A percentile compares a stretch with the other conserved stretches of the same genome.
Conservation (phyloP, 1,284 basidiomycete species). For the Ceratobasidium papillatum region DNA sequence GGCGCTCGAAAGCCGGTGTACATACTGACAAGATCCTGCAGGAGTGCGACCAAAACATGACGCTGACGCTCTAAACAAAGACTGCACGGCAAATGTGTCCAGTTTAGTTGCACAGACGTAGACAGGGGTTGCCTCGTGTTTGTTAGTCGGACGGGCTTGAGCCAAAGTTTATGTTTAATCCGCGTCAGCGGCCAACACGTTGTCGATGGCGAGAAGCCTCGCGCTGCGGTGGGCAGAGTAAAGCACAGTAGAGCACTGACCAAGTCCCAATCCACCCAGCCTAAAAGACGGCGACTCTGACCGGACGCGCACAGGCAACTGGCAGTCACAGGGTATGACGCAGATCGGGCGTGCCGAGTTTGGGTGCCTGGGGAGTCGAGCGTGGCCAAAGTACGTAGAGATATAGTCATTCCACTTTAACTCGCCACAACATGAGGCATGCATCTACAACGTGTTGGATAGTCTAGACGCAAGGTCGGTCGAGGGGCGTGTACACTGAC, state of each 20-base stretch:
- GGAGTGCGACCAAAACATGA: neutral
- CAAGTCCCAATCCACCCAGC: neutral
- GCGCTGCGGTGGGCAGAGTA: slow-evolving; percentile 1
- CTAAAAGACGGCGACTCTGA: slow-evolving; percentile 2
- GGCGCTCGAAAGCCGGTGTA: neutral
- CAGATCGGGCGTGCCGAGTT: slow-evolving; percentile 1
- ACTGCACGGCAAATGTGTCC: slow-evolving; percentile 15
- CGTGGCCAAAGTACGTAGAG: slow-evolving; percentile 31
- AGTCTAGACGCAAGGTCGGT: slow-evolving; percentile 17
- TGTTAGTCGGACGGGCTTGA: neutral
- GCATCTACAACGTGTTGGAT: slow-evolving; percentile 30
- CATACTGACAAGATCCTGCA: neutral
- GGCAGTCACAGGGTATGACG: slow-evolving; percentile 30
- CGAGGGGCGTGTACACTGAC: slow-evolving; percentile 5
- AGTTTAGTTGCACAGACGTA: neutral
- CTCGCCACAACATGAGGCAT: slow-evolving; percentile 32
- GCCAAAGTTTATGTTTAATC: slow-evolving; percentile 4
- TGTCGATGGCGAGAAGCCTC: slow-evolving; percentile 14
- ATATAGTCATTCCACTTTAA: slow-evolving; percentile 25
- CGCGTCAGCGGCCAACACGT: slow-evolving; percentile 20
- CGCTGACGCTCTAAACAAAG: slow-evolving; percentile 5
- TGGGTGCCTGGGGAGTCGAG: slow-evolving; percentile 26
- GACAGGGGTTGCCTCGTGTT: slow-evolving; percentile 10
- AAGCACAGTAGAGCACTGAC: slow-evolving; percentile 19
- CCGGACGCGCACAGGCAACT: neutral